These are phyloP conservation scores for Ceratorhiza oryzae-sativae DNA, from an alignment of 1,284 basidiomycete species.

Conservation along the genomic window DNA sequence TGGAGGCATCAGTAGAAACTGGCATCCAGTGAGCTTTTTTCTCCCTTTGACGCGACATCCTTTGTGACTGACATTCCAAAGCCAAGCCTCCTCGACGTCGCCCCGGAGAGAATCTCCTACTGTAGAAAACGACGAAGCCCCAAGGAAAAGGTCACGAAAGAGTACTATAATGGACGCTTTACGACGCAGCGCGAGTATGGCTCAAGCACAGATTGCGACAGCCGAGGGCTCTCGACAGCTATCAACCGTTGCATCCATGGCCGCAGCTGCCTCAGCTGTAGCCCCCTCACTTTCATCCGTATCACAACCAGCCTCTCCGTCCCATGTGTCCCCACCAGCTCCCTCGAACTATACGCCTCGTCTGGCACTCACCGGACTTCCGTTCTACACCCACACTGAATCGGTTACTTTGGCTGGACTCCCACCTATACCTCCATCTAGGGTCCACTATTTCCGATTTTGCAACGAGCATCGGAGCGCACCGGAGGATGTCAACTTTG, in stretches of 20 bases:
- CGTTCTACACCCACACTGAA: constrained; percentile 20
- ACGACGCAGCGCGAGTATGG: not conserved
- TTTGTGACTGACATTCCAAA: not conserved
- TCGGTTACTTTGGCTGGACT: not conserved
- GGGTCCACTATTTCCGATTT: constrained; percentile 9
- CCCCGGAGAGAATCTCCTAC: constrained; percentile 4
- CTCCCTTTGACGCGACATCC: not conserved
- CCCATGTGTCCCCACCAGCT: not conserved
- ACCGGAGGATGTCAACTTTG: not conserved
- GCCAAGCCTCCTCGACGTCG: not conserved
- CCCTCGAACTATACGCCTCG: not conserved
- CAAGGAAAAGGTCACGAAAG: constrained; percentile 32
- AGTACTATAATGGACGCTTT: constrained; percentile 36
- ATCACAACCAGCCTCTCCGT: not conserved
- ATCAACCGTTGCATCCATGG: constrained; percentile 7
- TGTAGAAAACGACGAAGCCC: not conserved
- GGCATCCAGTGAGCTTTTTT: not conserved
- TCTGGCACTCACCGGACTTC: constrained; percentile 5
- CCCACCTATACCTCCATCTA: not conserved
- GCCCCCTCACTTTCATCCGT: not conserved
- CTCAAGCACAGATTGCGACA: constrained; percentile 2
- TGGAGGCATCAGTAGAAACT: not conserved
- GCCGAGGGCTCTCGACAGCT: constrained; percentile 1
- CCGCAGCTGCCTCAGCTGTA: not conserved
- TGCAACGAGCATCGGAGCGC: not conserved